A percentile compares a stretch with the other conserved stretches of the same genome.
Evolutionary conservation across 129 eudicot species (phyloP).

Genomic region (Pseudognaphalium luteoalbum): DNA sequence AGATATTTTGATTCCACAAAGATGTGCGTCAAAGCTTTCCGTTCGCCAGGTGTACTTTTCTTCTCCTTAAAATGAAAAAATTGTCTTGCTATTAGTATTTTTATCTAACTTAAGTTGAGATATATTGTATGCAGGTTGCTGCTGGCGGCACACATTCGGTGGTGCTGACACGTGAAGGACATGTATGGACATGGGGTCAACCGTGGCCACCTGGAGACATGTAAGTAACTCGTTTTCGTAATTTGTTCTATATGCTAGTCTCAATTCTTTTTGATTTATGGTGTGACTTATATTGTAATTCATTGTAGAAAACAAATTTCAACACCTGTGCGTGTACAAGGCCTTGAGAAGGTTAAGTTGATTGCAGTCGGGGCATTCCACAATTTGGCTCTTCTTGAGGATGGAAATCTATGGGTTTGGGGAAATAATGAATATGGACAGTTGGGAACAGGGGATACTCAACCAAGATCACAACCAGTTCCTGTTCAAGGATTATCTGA

Average conservation of each 20-base stretch:
- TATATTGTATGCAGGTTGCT: constrained; percentile 70
- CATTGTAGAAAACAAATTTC: constrained; percentile 85
- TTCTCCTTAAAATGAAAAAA: background rate
- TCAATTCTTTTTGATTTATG: background rate
- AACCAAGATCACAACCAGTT: constrained; percentile 97
- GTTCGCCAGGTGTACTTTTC: constrained; percentile 76
- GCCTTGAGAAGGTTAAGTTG: constrained; percentile 81
- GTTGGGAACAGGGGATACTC: constrained; percentile 98
- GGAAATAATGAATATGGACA: constrained; percentile 99
- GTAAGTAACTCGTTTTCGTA: constrained; percentile 33
- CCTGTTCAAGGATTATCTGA: constrained; percentile 87
- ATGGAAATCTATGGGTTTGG: constrained; percentile 91
- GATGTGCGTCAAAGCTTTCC: constrained; percentile 90
- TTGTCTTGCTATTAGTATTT: background rate
- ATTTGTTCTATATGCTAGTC: background rate
- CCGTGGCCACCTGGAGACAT: constrained; percentile 99
- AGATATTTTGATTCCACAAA: constrained; percentile 88
- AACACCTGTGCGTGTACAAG: constrained; percentile 96
- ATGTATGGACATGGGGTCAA: constrained; percentile 99
- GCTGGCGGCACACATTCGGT: constrained; percentile 99
- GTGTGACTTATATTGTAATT: background rate
- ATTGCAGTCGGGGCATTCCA: constrained; percentile 99
- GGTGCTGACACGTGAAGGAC: constrained; percentile 92
- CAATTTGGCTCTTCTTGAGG: constrained; percentile 87
- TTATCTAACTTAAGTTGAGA: constrained; percentile 4